Conservation (phyloP, 768 basidiomycete species). For the Xerocomus brunneocitrinus region DNA sequence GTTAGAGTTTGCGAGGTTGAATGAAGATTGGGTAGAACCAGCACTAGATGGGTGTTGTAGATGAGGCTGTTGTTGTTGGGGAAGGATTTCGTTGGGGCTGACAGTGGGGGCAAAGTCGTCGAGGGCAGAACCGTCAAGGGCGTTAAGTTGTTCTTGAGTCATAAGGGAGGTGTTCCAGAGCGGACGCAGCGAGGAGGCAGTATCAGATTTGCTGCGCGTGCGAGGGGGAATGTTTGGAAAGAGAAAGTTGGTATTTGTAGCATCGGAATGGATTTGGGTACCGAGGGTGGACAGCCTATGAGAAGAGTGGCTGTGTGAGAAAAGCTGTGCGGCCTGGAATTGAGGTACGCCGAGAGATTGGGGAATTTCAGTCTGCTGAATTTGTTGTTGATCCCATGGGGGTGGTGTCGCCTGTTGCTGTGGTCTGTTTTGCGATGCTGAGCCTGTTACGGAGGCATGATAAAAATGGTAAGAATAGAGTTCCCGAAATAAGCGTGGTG, state of each 20-base stretch:
- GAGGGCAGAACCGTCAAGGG: conserved; percentile 34
- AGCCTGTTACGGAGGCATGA: conserved; percentile 26
- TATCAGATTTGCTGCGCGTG: conserved; percentile 58
- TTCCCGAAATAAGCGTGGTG: conserved; percentile 32
- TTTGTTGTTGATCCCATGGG: conserved; percentile 35
- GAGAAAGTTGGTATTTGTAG: conserved; percentile 36
- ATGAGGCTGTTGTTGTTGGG: conserved; percentile 24
- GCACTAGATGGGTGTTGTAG: conserved; percentile 20
- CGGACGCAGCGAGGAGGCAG: conserved; percentile 44
- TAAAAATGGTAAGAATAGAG: conserved; percentile 26
- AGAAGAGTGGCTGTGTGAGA: conserved; percentile 33
- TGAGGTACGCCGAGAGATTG: conserved; percentile 29
- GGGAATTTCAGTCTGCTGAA: conserved; percentile 31
- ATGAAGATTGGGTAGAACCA: conserved; percentile 24
- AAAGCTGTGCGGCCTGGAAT: conserved; percentile 30
- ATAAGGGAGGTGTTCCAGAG: conserved; percentile 45
- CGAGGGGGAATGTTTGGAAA: conserved; percentile 39
- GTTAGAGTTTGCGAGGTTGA: conserved; percentile 24
- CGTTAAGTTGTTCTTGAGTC: conserved; percentile 34
- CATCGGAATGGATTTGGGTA: conserved; percentile 30
- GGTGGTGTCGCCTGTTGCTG: conserved; percentile 33
- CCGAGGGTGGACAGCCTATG: conserved; percentile 33
- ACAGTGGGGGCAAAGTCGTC: conserved; percentile 34
- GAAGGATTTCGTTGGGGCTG: conserved; percentile 27
- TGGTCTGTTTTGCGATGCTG: conserved; percentile 28